Evolutionary conservation across 1,139 yeast species (phyloP).

Genomic region (Sugiyamaella grinbergsii): DNA sequence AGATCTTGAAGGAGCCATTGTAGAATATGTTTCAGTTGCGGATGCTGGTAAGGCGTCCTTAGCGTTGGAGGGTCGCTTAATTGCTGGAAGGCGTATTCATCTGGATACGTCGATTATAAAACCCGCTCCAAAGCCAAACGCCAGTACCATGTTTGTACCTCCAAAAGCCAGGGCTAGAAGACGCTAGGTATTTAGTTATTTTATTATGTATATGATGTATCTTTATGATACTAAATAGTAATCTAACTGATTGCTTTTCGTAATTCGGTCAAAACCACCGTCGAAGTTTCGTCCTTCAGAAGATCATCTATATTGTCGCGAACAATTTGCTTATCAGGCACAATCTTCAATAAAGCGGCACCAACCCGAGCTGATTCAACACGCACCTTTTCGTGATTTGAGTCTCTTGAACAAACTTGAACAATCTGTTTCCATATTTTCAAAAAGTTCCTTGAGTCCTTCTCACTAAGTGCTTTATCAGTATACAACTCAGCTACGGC

Average conservation of each 20-base stretch:
- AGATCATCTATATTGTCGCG: constrained; percentile 21
- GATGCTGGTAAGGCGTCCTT: constrained; percentile 63
- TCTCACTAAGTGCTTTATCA: not conserved
- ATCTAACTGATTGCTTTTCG: constrained; percentile 17
- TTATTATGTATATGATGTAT: not conserved
- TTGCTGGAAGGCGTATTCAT: constrained; percentile 45
- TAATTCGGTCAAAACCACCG: constrained; percentile 32
- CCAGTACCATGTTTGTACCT: constrained; percentile 31
- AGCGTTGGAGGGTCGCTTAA: constrained; percentile 48
- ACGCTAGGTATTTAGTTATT: constrained; percentile 9
- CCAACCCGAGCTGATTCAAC: constrained; percentile 52
- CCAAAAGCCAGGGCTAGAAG: constrained; percentile 20
- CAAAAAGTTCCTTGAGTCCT: constrained; percentile 23
- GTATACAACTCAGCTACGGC: not conserved
- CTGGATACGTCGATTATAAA: constrained; percentile 19
- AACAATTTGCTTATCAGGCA: constrained; percentile 20
- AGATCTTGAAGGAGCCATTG: constrained; percentile 53
- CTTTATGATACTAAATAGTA: not conserved
- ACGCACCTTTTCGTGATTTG: constrained; percentile 64
- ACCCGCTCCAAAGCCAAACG: constrained; percentile 13
- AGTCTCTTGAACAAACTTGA: constrained; percentile 45
- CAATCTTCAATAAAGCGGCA: constrained; percentile 32
- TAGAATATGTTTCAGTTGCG: constrained; percentile 51
- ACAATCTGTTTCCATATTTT: constrained; percentile 40
- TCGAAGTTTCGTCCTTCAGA: constrained; percentile 28